Evolutionary conservation across 495 filamentous ascomycete species (phyloP).

Genomic region (Aspergillus olivimuriae): DNA sequence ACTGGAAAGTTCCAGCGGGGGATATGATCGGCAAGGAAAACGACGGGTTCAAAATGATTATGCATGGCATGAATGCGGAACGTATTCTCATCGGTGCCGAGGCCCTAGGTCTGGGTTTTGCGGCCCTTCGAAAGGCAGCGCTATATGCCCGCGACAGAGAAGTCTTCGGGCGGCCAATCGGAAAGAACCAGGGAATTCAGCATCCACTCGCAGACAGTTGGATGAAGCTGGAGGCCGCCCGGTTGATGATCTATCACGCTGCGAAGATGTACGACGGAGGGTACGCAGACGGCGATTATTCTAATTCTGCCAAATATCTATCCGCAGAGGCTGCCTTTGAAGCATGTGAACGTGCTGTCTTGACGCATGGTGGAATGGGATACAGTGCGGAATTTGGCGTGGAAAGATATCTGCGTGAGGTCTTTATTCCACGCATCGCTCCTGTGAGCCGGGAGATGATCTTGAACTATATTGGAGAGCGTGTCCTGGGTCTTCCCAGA

Average conservation of each 20-base stretch:
- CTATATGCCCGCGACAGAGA: conserved; percentile 52
- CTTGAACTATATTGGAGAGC: conserved; percentile 52
- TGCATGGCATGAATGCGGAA: conserved; percentile 71
- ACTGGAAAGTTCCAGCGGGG: conserved; percentile 44
- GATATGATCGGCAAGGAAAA: conserved; percentile 53
- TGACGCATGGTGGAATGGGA: conserved; percentile 60
- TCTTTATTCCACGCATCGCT: conserved; percentile 58
- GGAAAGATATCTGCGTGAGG: conserved; percentile 55
- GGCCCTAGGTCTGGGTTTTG: conserved; percentile 61
- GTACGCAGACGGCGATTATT: conserved; percentile 51
- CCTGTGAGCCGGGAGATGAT: conserved; percentile 67
- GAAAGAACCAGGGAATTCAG: conserved; percentile 58
- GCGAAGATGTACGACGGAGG: conserved; percentile 54
- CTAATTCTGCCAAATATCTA: conserved; percentile 61
- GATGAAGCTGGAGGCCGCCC: conserved; percentile 65
- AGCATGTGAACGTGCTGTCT: conserved; percentile 53
- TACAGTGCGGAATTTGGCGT: conserved; percentile 65
- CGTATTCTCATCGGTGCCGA: conserved; percentile 61
- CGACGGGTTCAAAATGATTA: conserved; percentile 59
- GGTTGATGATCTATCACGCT: conserved; percentile 61
- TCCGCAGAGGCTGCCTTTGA: conserved; percentile 62
- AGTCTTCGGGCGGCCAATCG: conserved; percentile 59
- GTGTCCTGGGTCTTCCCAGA: conserved; percentile 5
- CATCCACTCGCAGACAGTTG: conserved; percentile 59
- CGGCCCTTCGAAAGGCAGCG: conserved; percentile 48